Base-by-base conservation (phyloP, 2,329 filamentous ascomycete genomes). In the Colletotrichum sojae region DNA sequence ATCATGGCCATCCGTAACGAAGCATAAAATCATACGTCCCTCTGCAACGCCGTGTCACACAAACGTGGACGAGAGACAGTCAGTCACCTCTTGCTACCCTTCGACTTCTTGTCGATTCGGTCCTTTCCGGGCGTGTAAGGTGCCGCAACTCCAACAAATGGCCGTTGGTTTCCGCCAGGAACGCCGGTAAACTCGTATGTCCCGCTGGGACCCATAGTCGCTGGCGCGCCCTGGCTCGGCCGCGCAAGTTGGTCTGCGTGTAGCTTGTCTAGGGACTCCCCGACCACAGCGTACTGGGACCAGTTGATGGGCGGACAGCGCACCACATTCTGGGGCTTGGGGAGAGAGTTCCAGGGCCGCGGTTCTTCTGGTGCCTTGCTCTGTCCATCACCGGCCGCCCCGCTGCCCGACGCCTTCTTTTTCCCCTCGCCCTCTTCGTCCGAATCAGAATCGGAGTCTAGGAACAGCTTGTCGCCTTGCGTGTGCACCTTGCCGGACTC, bases 231-330 rank as follows among this genome's bases (percentile, higher is more conserved):
- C 48, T 86, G 84, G 9, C 81, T 82, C 1, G 94, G 94, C 62
- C 88, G 87, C 56, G 83, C 81, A 60, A 90, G 82, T 81, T 98
- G 94, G 76, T 97, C 93, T 58, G 90, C 88, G 78, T 98, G 95
- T 71, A 98, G 84, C 77, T 90, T 92, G 79, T 98, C 94, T 43
- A 98, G 85, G 1, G 93, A 89, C 69, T 93, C 91, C 56, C 94
- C 95, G 3, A 96, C 90, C n/a, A 98, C 86, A 74, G 94, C 93
- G 79, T 98, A 98, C 77, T 97, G 95, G 13, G 91, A 89, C 95
- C 95, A 98, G 83, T 98, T 97, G 76, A 98, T 91, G 9, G 94
- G 92, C 9, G 95, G 95, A 82, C 91, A 94, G 48, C 95, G 90
- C 27, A 97, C 91, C 1, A 98, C 84, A 73, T 92, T 92, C 79